phyloP scores from a whole-genome alignment of 2,329 filamentous ascomycete species.

The Alternaria viburni region DNA sequence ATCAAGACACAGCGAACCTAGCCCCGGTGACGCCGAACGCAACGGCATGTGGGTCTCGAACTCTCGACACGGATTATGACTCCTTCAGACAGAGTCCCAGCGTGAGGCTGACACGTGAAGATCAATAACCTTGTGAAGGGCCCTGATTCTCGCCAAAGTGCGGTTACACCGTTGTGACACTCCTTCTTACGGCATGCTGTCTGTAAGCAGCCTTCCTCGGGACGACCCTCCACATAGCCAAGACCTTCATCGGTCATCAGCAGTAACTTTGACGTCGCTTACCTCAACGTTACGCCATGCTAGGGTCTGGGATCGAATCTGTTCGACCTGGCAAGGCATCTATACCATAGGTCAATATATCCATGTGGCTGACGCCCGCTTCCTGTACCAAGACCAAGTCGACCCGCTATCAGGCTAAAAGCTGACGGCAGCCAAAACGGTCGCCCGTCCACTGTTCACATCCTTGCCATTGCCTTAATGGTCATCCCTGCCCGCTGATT shows the following conservation, averaged over 20 bases:
- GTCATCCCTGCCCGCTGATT: conserved; percentile 19
- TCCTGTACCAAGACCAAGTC: conserved; percentile 21
- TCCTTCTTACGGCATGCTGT: conserved; percentile 11
- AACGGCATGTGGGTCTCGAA: conserved; percentile 2
- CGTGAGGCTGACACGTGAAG: conserved; percentile 10
- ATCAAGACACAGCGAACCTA: background rate
- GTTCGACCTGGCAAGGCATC: conserved; percentile 12
- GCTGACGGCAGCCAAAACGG: conserved; percentile 24
- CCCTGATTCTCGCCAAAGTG: background rate
- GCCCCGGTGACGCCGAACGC: conserved; percentile 13
- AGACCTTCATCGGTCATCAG: conserved; percentile 9
- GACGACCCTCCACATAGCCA: conserved; percentile 31
- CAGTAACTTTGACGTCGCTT: conserved; percentile 17
- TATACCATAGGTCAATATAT: conserved; percentile 32
- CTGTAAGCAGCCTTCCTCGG: conserved; percentile 37
- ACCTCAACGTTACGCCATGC: conserved; percentile 16
- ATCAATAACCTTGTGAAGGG: background rate
- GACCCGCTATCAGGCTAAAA: conserved; percentile 37
- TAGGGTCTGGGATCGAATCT: conserved; percentile 24
- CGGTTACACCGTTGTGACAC: background rate
- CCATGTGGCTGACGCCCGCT: conserved; percentile 27
- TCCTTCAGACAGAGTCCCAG: background rate
- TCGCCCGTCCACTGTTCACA: conserved; percentile 23
- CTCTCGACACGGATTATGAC: background rate
- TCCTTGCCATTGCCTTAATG: conserved; percentile 22